phyloP scores from a whole-genome alignment of 352 stramenopile species.

The Phytophthora fragariaefolia region DNA sequence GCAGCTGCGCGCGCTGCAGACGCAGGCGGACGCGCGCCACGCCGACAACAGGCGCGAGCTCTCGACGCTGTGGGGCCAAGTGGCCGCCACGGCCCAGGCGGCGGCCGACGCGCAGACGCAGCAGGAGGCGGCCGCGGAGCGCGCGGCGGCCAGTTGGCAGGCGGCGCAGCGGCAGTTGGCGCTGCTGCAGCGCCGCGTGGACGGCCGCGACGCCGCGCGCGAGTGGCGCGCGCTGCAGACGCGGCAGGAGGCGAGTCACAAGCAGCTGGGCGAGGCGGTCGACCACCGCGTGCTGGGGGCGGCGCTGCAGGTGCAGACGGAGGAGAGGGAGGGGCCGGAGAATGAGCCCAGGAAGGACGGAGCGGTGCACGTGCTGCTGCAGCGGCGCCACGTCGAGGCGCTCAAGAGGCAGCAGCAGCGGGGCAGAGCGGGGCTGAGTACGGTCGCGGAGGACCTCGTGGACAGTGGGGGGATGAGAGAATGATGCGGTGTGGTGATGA shows the following conservation, averaged over 20 bases:
- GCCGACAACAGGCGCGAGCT: slow-evolving; percentile 6
- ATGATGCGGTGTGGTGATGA: too few species aligned
- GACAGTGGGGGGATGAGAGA: not conserved
- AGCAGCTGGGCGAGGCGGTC: slow-evolving; percentile 22
- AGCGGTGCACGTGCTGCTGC: slow-evolving; percentile 20
- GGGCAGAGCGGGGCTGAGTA: slow-evolving; percentile 7
- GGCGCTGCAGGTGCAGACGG: not conserved
- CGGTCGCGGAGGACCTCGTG: not conserved
- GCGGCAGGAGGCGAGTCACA: slow-evolving; percentile 1
- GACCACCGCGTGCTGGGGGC: slow-evolving; percentile 11
- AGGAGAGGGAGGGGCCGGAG: not conserved
- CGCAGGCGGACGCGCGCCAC: slow-evolving; percentile 4
- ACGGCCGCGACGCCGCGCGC: slow-evolving; percentile 4
- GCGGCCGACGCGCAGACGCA: slow-evolving; percentile 13
- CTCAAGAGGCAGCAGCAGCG: slow-evolving; percentile 28
- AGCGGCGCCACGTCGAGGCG: slow-evolving; percentile 19
- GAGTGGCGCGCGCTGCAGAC: slow-evolving; percentile 10
- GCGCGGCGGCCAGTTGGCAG: slow-evolving; percentile 6
- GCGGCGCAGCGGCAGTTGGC: slow-evolving; percentile 3
- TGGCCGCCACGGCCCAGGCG: slow-evolving; percentile 11
- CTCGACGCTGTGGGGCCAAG: slow-evolving; percentile 20
- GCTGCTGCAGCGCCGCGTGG: slow-evolving; percentile 4
- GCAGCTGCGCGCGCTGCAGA: slow-evolving; percentile 6
- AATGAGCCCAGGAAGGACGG: slow-evolving; percentile 1
- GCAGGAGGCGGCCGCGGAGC: slow-evolving; percentile 1